Evolutionary conservation across 257 asterid genomes (phyloP), one percentile per base, ranked within the genome.

Genomic region (Salvia miltiorrhiza): DNA sequence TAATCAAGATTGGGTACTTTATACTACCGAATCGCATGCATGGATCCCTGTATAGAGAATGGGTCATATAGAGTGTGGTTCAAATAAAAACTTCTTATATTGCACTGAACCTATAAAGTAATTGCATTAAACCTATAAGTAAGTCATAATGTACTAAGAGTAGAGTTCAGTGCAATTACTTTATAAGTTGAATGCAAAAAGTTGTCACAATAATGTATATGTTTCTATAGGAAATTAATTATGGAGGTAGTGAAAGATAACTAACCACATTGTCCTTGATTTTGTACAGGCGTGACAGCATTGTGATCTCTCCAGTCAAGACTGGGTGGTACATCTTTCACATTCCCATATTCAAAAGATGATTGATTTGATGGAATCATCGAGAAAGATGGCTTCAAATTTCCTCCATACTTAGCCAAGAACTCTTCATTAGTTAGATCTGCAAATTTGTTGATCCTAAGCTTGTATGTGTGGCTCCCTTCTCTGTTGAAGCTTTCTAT

Each of bases 371-470:
- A 26, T 44, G 48, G 6, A 16, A 14, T 3, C 19, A 17, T 16
- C 10, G 6, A 5, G 10, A 10, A 24, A 19, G 39, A 20, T n/a
- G 77, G 58, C 63, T 14, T 58, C 17, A 20, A 66, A 16, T 49
- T 40, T 68, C 71, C 58, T 33, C 72, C 69, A 45, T 63, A 71
- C 44, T 17, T 72, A 13, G 79, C 45, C 0, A 62, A 47, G 48
- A 83, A 81, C 61, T 85, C 82, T 14, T 83, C 81, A 1, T 57
- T 67, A 0, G 71, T 83, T 47, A 78, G 24, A 78, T 82, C 90
- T 11, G 87, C 81, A 59, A 78, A 82, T 70, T 73, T 26, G 20
- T 82, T 85, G 13, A 76, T 63, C 5, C 68, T 74, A 8, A 80
- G 76, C 70, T 74, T 52, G 73, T 83, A 73, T 7, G 73, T 70